Conservation (phyloP, 2,329 filamentous ascomycete species). For the Pseudogymnoascus sp. region DNA sequence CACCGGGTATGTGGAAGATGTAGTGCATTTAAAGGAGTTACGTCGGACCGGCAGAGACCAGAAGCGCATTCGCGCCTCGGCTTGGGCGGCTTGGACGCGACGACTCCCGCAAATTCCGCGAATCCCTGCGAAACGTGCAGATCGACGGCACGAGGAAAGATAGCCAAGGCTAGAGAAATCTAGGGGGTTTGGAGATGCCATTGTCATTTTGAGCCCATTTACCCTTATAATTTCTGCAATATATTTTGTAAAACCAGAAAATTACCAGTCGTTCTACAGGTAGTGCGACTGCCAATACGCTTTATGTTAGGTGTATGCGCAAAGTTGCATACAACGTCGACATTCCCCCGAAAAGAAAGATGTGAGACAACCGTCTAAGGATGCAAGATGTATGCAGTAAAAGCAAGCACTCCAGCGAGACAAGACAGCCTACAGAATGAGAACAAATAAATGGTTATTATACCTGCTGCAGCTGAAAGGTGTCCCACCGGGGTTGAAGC, state of each 20-base stretch:
- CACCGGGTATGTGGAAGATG: neutral
- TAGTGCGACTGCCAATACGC: neutral
- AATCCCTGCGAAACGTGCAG: neutral
- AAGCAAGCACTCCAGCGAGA: neutral
- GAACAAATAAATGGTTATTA: neutral
- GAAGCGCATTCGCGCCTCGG: neutral
- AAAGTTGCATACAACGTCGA: neutral
- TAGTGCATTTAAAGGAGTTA: constrained; percentile 3
- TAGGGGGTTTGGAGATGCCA: neutral
- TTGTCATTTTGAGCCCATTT: neutral
- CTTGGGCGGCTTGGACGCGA: neutral
- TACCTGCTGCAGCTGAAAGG: neutral
- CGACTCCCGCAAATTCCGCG: neutral
- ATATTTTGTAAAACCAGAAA: neutral
- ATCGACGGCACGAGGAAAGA: neutral
- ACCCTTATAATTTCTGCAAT: neutral
- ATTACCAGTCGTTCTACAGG: neutral
- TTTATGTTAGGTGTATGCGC: no score
- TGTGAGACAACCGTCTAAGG: neutral
- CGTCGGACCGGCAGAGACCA: neutral
- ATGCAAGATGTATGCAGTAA: neutral
- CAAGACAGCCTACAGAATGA: neutral
- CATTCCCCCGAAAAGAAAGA: neutral
- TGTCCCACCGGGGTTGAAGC: neutral
- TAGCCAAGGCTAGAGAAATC: neutral